Conservation (phyloP, 1,139 yeast species). For the Suhomyces panamericanus region DNA sequence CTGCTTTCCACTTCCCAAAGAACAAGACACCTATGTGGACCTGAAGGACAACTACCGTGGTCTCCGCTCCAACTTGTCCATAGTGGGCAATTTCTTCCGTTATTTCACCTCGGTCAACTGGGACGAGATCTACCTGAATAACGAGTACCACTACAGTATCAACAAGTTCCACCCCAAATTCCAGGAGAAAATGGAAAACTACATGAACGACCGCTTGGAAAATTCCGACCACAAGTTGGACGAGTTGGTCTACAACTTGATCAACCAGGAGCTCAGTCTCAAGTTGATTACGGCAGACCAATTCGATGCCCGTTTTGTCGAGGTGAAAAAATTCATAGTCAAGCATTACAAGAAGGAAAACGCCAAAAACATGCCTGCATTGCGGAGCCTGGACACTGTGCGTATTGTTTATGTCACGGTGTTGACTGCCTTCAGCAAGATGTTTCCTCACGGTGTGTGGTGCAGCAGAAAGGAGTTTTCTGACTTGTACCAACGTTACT, state of each 20-base stretch:
- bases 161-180: slow-evolving; percentile 36
- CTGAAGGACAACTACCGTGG: slow-evolving; percentile 32
- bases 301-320: slow-evolving; percentile 34
- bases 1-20: slow-evolving; percentile 44
- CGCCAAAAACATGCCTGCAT: slow-evolving; percentile 39
- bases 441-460: slow-evolving; percentile 51
- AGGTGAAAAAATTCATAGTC: slow-evolving; percentile 44
- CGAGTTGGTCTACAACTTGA: slow-evolving; percentile 38
- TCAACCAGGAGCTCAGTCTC: slow-evolving; percentile 43
- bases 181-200: slow-evolving; percentile 28
- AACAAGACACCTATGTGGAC: slow-evolving; percentile 32
- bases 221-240: slow-evolving; percentile 37
- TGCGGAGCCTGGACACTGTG: slow-evolving; percentile 28
- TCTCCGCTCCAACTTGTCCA: slow-evolving; percentile 23
- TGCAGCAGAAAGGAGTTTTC: slow-evolving; percentile 36
- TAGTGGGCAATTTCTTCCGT: slow-evolving; percentile 35
- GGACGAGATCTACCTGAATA: slow-evolving; percentile 34
- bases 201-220: slow-evolving; percentile 38
- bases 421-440: slow-evolving; percentile 32
- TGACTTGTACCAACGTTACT: slow-evolving; percentile 31
- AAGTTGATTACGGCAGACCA: slow-evolving; percentile 40
- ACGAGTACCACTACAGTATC: slow-evolving; percentile 39
- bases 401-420: slow-evolving; percentile 43
- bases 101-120: slow-evolving; percentile 28
- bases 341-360: slow-evolving; percentile 40